Evolutionary conservation across 345 rosid genomes (phyloP), one percentile per base, ranked within the genome.

Genomic region (Rhizophora mangle): DNA sequence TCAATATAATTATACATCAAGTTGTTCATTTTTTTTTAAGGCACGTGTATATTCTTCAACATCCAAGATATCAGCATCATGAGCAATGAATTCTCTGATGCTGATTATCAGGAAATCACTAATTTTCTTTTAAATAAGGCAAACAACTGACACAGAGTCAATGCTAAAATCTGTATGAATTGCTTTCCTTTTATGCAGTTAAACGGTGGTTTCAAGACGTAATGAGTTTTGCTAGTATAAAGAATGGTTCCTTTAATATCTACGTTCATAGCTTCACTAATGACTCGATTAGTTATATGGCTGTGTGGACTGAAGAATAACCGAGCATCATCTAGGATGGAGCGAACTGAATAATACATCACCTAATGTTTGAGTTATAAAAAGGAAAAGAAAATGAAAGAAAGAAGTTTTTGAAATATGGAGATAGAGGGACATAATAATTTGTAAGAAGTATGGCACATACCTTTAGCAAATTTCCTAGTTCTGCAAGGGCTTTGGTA

Each of bases 141-240:
- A 32, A 32, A 32, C 6, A 32, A 32, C 36, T 32, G 36, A 5
- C 6, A 32, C 36, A 32, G 36, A 32, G 36, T 32, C 36, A 32
- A 32, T 32, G 36, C 6, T 32, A 32, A 32, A 32, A 32, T 32
- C 36, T 6, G 36, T 32, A 6, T 32, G 36, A 32, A 6, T 32
- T 32, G 36, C 6, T 58, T 78, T 56, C 55, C 49, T 63, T 62
- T 57, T 8, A 32, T 65, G 53, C 32, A 20, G 46, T 27, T 34
- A 54, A 73, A 68, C 11, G 27, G 26, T 68, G 63, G 30, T 22
- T 60, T 60, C 57, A 72, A 46, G 37, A 71, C 93, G 71, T 89
- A 91, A 96, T 91, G 98, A 63, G 97, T 97, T 91, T 94, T 96
- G 69, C 88, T 97, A 72, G 89, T 87, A 70, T 91, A 69, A 74